These are phyloP conservation scores for Cymbopogon citratus DNA, from an alignment of 176 grass and related monocot genomes.

Conservation along the genomic window DNA sequence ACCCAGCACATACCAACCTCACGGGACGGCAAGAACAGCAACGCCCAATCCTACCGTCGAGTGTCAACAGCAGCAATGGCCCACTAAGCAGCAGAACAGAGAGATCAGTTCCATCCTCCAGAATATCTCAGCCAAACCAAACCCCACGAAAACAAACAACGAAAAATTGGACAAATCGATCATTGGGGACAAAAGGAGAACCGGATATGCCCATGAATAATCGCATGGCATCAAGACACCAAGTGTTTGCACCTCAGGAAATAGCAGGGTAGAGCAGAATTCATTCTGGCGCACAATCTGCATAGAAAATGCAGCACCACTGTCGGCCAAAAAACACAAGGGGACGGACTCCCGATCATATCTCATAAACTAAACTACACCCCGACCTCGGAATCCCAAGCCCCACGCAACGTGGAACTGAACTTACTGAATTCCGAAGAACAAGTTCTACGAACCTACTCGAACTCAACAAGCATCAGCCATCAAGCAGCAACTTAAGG, in stretches of 20 bases:
- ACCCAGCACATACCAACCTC: background rate
- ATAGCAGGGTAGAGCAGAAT: background rate
- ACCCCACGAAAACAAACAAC: background rate
- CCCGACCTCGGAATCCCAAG: background rate
- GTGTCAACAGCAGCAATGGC: background rate
- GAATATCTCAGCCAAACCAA: background rate
- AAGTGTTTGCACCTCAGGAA: slow-evolving; percentile 8
- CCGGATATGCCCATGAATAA: background rate
- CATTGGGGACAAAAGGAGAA: background rate
- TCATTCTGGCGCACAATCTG: background rate
- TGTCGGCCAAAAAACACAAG: no score
- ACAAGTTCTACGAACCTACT: background rate
- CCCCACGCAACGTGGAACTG: background rate
- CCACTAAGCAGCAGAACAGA: background rate
- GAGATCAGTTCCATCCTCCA: background rate
- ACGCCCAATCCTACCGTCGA: background rate
- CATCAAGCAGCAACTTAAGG: background rate
- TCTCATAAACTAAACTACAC: background rate
- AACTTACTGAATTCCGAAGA: background rate
- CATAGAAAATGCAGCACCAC: background rate
- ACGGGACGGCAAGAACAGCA: background rate
- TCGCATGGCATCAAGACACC: background rate
- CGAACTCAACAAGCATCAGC: background rate
- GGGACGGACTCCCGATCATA: background rate
- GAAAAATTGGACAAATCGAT: background rate